Percentiles rank a stretch among this genome's conserved stretches.
Evolutionary conservation across 495 filamentous ascomycete genomes (phyloP).

Genomic region (Neurospora terricola): DNA sequence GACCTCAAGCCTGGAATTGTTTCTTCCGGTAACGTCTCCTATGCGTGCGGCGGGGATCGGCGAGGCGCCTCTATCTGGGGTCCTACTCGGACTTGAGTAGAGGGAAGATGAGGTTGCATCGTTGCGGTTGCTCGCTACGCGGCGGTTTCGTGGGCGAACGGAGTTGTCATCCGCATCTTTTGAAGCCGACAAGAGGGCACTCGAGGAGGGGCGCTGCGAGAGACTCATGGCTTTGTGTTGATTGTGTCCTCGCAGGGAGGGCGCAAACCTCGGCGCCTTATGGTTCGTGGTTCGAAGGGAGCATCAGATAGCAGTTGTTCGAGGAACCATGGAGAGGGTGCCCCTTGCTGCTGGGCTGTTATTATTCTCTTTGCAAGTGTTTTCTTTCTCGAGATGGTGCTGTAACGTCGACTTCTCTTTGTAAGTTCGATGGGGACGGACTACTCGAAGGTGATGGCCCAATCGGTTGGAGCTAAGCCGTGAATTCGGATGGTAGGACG

Average conservation of each 20-base stretch:
- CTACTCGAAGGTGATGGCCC: background rate
- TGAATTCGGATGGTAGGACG: background rate
- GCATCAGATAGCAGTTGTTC: constrained; percentile 21
- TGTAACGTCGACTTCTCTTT: background rate
- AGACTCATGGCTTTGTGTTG: constrained; percentile 21
- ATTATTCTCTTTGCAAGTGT: background rate
- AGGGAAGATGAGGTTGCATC: constrained; percentile 9
- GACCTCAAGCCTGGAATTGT: constrained; percentile 20
- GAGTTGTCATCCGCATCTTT: constrained; percentile 14
- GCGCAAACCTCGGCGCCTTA: constrained; percentile 18
- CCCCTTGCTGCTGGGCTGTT: background rate
- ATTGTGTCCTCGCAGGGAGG: constrained; percentile 15
- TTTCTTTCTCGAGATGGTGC: background rate
- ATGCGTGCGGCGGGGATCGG: constrained; percentile 34
- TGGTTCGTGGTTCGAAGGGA: constrained; percentile 4
- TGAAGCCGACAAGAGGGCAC: constrained; percentile 11
- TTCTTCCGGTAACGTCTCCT: constrained; percentile 24
- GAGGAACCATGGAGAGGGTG: background rate
- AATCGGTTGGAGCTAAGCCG: background rate
- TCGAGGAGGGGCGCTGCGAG: constrained; percentile 18
- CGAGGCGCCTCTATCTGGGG: constrained; percentile 25
- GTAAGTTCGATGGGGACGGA: background rate
- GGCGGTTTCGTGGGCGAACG: constrained; percentile 24
- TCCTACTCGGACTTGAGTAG: constrained; percentile 16
- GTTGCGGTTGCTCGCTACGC: constrained; percentile 5